These are phyloP conservation scores for Phoma sp. DNA, from an alignment of 2,329 filamentous ascomycete species.

Conservation along the genomic window DNA sequence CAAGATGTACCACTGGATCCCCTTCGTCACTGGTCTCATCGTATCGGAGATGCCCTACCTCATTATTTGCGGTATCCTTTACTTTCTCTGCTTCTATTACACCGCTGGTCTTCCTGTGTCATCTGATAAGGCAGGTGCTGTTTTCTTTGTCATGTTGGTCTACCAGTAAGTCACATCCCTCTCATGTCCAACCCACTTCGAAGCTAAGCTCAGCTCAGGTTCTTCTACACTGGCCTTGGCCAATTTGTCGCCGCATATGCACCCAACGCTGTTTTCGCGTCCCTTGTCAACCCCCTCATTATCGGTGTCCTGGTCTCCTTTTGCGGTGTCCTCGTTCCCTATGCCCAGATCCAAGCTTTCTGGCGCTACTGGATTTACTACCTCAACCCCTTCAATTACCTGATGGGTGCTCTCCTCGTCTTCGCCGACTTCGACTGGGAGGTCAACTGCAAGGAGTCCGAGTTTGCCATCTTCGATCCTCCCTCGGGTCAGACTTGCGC, in stretches of 20 bases:
- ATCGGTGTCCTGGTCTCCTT: constrained; percentile 33
- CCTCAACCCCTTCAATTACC: constrained; percentile 54
- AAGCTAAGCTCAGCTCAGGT: background rate
- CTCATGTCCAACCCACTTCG: constrained; percentile 38
- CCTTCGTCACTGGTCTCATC: constrained; percentile 73
- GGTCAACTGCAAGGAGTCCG: constrained; percentile 46
- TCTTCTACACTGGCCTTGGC: constrained; percentile 56
- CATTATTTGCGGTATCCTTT: constrained; percentile 65
- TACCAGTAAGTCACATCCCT: constrained; percentile 66
- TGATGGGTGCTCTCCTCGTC: constrained; percentile 51
- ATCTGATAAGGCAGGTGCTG: constrained; percentile 63
- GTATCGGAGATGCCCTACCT: constrained; percentile 74
- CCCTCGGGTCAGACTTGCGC: constrained; percentile 62
- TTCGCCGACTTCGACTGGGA: constrained; percentile 53
- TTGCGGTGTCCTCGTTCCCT: constrained; percentile 68
- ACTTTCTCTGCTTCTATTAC: constrained; percentile 74
- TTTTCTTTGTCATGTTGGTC: constrained; percentile 59
- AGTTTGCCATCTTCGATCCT: constrained; percentile 57
- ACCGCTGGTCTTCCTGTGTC: constrained; percentile 39
- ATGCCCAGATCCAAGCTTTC: constrained; percentile 70
- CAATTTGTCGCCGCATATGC: constrained; percentile 62
- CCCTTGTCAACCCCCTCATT: constrained; percentile 58
- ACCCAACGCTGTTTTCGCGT: constrained; percentile 55
- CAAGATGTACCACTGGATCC: constrained; percentile 77
- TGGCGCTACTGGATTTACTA: constrained; percentile 63